These are phyloP conservation scores for Pythium apleroticum DNA, from an alignment of 352 stramenopile species.

Conservation along the genomic window DNA sequence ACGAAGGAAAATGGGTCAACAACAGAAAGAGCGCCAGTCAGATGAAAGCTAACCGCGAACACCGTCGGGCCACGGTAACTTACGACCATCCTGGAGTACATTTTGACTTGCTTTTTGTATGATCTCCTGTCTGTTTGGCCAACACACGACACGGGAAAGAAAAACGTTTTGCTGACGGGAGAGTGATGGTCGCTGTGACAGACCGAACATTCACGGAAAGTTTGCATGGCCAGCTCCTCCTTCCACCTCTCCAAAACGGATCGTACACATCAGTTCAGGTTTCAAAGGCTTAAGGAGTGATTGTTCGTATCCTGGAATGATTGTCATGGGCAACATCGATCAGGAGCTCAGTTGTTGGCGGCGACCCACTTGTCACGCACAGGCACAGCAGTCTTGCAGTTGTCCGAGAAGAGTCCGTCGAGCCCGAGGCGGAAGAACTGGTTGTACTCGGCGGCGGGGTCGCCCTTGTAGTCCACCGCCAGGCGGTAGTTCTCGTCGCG, in stretches of 20 bases:
- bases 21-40: conserved; percentile 18
- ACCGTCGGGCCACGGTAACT: neutral
- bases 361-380: conserved; percentile 24
- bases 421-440: conserved; percentile 63
- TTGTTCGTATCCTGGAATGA: too few species aligned
- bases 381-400: conserved; percentile 30
- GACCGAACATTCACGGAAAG: conserved; percentile 36
- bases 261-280: conserved; percentile 1
- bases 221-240: conserved; percentile 24
- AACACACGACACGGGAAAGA: conserved; percentile 1
- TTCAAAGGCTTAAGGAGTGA: conserved; percentile 2
- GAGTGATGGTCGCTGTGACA: conserved; percentile 27
- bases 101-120: conserved; percentile 19
- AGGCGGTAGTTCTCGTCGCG: conserved; percentile 66
- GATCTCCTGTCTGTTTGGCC: neutral
- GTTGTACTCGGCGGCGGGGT: conserved; percentile 61
- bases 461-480: conserved; percentile 59
- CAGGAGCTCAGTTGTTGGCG: neutral
- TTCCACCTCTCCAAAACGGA: neutral
- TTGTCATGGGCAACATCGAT: neutral
- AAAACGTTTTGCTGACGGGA: conserved; percentile 1
- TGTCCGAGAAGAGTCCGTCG: conserved; percentile 58
- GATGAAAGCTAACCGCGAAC: conserved; percentile 13
- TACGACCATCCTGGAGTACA: conserved; percentile 12
- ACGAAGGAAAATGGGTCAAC: conserved; percentile 15